Evolutionary conservation across 2,329 filamentous ascomycete genomes (phyloP), one percentile per base, ranked within the genome.

Genomic region (Aspergillus pseudoviridinutans): DNA sequence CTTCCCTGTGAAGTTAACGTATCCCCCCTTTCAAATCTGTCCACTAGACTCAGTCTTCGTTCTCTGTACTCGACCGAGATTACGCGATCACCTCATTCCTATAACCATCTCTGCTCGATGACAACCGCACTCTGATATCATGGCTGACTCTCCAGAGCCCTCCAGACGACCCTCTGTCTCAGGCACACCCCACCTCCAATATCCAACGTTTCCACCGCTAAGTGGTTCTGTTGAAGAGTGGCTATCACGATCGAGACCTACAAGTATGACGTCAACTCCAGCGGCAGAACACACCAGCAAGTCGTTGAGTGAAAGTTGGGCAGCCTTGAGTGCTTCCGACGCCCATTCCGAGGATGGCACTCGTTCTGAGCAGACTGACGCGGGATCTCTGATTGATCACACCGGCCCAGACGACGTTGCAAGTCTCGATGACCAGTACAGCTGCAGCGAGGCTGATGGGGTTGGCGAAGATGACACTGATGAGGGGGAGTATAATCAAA

Each of bases 241-340:
- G 73, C 57, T 76, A 51, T 77, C 73, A 47, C 73, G 68, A 49
- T 77, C 75, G 53, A 70, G 71, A 54, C 74, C 72, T n/a, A 66
- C 74, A 61, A 68, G 61, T 58, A 78, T 78, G 75, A 71, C 72
- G 63, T 74, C 72, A 65, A 68, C 68, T 52, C 59, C 60, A 24
- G 57, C 61, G n/a, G 54, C 62, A 14, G 68, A 72, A 10, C 66
- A 67, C 29, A 59, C 65, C 3, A 32, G 62, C 51, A 63, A 70
- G 60, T 68, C 74, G 10, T 65, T 79, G 58, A 76, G 75, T 55
- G 77, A 79, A 55, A 79, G 77, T 62, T 79, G 77, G 77, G 75
- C 77, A 22, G 77, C 74, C 2, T 65, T 79, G 57, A 76, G 74
- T 54, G 70, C 69, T n/a, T 74, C 74, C 20, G 77, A 79, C 58